Conservation (phyloP, 2,329 filamentous ascomycete genomes). For the Aspergillus sp. region DNA sequence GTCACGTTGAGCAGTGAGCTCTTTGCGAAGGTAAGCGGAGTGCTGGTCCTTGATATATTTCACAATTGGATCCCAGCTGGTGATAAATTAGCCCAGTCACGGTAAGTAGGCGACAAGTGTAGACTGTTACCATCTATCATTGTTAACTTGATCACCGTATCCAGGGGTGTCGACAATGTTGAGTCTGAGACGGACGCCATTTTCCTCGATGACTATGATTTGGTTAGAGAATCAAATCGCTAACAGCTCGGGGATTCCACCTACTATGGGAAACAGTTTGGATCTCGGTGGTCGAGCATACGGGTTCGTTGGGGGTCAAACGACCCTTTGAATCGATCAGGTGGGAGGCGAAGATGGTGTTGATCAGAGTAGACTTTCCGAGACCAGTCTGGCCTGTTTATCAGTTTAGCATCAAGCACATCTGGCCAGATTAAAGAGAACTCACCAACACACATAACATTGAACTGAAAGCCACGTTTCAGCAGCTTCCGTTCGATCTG, state of each 20-base stretch:
- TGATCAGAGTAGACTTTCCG: constrained; percentile 98
- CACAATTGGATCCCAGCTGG: constrained; percentile 95
- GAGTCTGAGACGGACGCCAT: constrained; percentile 91
- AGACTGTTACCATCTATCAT: constrained; percentile 76
- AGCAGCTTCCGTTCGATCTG: constrained; percentile 99
- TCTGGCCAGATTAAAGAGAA: constrained; percentile 28
- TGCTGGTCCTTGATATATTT: constrained; percentile 99
- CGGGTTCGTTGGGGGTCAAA: constrained; percentile 85
- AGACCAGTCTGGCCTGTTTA: constrained; percentile 88
- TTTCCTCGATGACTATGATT: constrained; percentile 83
- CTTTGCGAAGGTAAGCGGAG: constrained; percentile 97
- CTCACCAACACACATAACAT: constrained; percentile 98
- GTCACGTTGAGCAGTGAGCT: constrained; percentile 97
- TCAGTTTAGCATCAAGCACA: constrained; percentile 3
- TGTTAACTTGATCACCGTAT: constrained; percentile 98
- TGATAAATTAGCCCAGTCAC: constrained; percentile 21
- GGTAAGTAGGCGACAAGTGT: constrained; percentile 1
- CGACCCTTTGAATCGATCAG: constrained; percentile 98
- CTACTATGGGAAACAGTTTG: constrained; percentile 88
- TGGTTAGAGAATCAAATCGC: constrained; percentile 18
- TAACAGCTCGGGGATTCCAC: constrained; percentile 19
- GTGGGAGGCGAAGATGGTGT: constrained; percentile 99
- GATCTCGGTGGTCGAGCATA: constrained; percentile 95
- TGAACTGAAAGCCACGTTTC: constrained; percentile 99
- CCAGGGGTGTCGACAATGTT: constrained; percentile 99